Conservation (phyloP, 2,329 filamentous ascomycete species). For the Beauveria sp. region DNA sequence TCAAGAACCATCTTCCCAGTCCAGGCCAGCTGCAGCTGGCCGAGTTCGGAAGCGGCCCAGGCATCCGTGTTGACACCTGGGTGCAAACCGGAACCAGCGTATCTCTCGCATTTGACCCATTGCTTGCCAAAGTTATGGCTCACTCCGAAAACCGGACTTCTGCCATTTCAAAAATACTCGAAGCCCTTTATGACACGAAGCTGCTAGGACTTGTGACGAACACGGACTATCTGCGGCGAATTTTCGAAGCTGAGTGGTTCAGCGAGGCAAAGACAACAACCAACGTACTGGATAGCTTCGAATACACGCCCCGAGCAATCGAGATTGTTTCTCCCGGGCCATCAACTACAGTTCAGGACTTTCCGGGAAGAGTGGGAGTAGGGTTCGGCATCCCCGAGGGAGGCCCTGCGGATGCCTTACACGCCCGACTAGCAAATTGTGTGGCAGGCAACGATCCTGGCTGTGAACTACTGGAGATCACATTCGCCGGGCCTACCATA, state of each 20-base stretch:
- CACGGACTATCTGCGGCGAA: conserved; percentile 44
- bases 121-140: conserved; percentile 52
- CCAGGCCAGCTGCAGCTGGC: conserved; percentile 52
- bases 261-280: conserved; percentile 46
- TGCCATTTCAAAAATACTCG: conserved; percentile 35
- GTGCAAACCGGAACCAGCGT: conserved; percentile 49
- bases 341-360: conserved; percentile 52
- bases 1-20: conserved; percentile 49
- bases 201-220: conserved; percentile 44
- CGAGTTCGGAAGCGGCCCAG: conserved; percentile 40
- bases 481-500: conserved; percentile 51
- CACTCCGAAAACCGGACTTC: conserved; percentile 31
- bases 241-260: conserved; percentile 40
- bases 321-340: conserved; percentile 49
- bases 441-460: conserved; percentile 48
- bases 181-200: conserved; percentile 38
- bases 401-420: conserved; percentile 55
- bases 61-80: conserved; percentile 56
- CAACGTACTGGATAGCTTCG: conserved; percentile 44
- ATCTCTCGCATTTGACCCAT: conserved; percentile 49
- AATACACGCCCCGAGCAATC: conserved; percentile 41
- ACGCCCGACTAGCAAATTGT: conserved; percentile 50
- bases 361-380: conserved; percentile 46
- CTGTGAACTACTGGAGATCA: conserved; percentile 52
- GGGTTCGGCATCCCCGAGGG: conserved; percentile 52